Conservation (phyloP, 805 yeast species). For the Zygosaccharomyces rouxii region DNA sequence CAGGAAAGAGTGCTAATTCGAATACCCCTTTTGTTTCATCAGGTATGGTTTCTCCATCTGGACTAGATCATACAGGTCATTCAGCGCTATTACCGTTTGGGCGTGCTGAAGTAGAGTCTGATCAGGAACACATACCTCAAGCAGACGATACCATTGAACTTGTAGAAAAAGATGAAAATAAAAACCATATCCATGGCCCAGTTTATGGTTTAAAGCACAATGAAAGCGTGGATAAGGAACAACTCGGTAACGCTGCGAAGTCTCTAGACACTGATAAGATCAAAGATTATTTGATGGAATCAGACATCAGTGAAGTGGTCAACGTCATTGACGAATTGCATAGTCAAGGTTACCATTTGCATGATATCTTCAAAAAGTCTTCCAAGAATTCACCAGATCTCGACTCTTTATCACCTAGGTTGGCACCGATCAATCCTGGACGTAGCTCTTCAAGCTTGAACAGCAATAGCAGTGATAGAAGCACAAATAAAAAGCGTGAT, state of each 20-base stretch:
- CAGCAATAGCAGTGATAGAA: not conserved
- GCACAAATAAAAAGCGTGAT: not conserved
- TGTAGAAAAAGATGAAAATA: conserved; percentile 30
- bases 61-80: conserved; percentile 32
- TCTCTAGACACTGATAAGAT: conserved; percentile 37
- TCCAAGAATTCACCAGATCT: conserved; percentile 9
- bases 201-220: conserved; percentile 12
- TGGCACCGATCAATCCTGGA: conserved; percentile 1
- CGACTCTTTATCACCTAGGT: conserved; percentile 8
- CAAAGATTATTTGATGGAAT: conserved; percentile 36
- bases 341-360: conserved; percentile 39
- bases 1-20: not conserved
- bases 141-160: conserved; percentile 34
- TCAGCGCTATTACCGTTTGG: conserved; percentile 39
- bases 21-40: conserved; percentile 6
- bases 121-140: conserved; percentile 20
- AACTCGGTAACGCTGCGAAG: conserved; percentile 29
- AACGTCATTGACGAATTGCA: conserved; percentile 39
- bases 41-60: conserved; percentile 23
- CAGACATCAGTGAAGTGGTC: conserved; percentile 39
- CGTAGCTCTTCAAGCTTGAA: not conserved
- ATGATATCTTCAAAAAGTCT: conserved; percentile 34
- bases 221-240: conserved; percentile 20
- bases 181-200: conserved; percentile 22
- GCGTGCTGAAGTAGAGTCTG: conserved; percentile 24